Conservation (phyloP, 2,329 filamentous ascomycete species). For the Westerdykella aurantiaca region DNA sequence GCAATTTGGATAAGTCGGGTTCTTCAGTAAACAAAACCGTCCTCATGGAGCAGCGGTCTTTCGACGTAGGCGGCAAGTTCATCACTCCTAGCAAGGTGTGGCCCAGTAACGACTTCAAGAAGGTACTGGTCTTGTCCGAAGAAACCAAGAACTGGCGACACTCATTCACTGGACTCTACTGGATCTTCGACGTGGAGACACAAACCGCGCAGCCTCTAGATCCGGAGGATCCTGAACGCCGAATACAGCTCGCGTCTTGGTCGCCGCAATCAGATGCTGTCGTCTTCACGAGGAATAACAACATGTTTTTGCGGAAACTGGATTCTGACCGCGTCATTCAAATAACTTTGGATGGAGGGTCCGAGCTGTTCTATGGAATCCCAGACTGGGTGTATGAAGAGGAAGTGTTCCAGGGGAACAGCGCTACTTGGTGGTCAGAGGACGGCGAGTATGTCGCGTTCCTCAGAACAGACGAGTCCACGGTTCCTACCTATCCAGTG, state of each 20-base stretch:
- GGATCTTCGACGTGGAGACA: slow-evolving; percentile 81
- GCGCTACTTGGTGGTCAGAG: slow-evolving; percentile 90
- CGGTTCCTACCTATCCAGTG: slow-evolving; percentile 84
- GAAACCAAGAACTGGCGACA: slow-evolving; percentile 77
- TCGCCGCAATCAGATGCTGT: slow-evolving; percentile 80
- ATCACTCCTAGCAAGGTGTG: slow-evolving; percentile 58
- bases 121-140: slow-evolving; percentile 75
- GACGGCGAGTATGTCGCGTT: slow-evolving; percentile 89
- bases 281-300: slow-evolving; percentile 86
- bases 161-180: slow-evolving; percentile 81
- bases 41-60: slow-evolving; percentile 65
- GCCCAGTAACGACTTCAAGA: slow-evolving; percentile 79
- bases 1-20: slow-evolving; percentile 42
- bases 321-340: slow-evolving; percentile 56
- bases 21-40: slow-evolving; percentile 54
- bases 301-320: slow-evolving; percentile 73
- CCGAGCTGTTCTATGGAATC: slow-evolving; percentile 87
- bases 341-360: slow-evolving; percentile 81
- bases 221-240: slow-evolving; percentile 56
- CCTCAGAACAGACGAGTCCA: slow-evolving; percentile 86
- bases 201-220: slow-evolving; percentile 75
- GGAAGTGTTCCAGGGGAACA: slow-evolving; percentile 73
- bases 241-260: slow-evolving; percentile 82
- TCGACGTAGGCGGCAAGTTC: slow-evolving; percentile 53
- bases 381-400: slow-evolving; percentile 97